Base-by-base conservation (phyloP, 2,329 filamentous ascomycete genomes). In the Hypoxylon sp. region DNA sequence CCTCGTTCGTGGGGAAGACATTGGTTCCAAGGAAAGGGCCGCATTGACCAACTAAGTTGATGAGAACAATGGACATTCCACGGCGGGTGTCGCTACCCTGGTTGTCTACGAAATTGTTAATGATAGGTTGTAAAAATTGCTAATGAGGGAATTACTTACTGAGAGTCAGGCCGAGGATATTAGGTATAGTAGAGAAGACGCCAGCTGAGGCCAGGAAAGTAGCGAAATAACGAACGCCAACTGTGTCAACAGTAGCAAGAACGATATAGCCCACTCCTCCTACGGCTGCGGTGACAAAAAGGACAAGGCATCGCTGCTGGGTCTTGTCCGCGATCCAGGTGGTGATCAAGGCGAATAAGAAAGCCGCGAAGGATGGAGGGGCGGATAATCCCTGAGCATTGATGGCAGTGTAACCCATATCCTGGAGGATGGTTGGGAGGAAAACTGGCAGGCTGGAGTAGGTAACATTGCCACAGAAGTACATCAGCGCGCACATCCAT, bases 371-470 rank as follows among this genome's bases (percentile, higher is more conserved):
- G 0, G 71, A 76, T 7, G 74, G 72, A 49, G 73, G 73, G 1
- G 73, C 73, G 1, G 73, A 73, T 51, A 76, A 51, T 23, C 73
- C 73, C 48, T 76, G 74, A 1, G 74, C 72, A 34, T 74, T 55
- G 51, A 75, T 73, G 11, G 73, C 55, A 10, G 72, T 74, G 50
- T 93, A 91, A 61, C 92, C 92, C 93, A 97, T 89, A 75, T 91
- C 87, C 67, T 85, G 83, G 55, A 97, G 85, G 67, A 97, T 93
- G 25, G 91, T 93, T 36, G 93, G 93, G 2, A 97, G 85, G 78
- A 97, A 97, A 56, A 96, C 92, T 2, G 94, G 93, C 77, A 97
- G 89, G 30, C 91, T 95, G 73, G 90, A 90, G 82, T 97, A 97
- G 14, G 93, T 91, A 75, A 96, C 91, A 79, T 97, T 97, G 76